A percentile compares a stretch with the other conserved stretches of the same genome.
These are phyloP conservation scores for Pseudogymnoascus sp. DNA, from an alignment of 2,329 filamentous ascomycete genomes.

Conservation along the genomic window DNA sequence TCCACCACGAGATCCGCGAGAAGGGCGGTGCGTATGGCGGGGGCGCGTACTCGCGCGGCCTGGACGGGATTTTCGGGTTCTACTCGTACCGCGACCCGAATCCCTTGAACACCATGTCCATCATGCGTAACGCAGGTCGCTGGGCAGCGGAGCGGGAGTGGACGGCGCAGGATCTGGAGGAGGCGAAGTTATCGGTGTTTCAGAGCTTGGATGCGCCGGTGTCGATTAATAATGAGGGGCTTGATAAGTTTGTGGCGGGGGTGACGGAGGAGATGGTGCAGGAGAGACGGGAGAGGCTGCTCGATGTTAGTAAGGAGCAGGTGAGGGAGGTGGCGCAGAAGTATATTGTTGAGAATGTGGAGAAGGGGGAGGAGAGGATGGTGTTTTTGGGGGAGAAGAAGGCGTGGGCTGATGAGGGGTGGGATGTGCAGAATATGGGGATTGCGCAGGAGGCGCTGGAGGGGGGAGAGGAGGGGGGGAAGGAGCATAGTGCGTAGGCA, in stretches of 20 bases:
- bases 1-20: conserved; percentile 95
- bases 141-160: conserved; percentile 78
- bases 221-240: conserved; percentile 79
- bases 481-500: conserved; percentile 18
- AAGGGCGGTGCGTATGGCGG: conserved; percentile 96
- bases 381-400: conserved; percentile 78
- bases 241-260: conserved; percentile 75
- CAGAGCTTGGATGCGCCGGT: conserved; percentile 82
- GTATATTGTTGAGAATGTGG: conserved; percentile 63
- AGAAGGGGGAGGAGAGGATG: conserved; percentile 50
- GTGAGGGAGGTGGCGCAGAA: conserved; percentile 73
- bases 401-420: conserved; percentile 63
- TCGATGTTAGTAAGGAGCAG: conserved; percentile 76
- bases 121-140: conserved; percentile 72
- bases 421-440: conserved; percentile 67
- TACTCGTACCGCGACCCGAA: conserved; percentile 97
- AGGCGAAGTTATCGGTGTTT: conserved; percentile 93
- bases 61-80: conserved; percentile 84
- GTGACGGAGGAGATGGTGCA: conserved; percentile 87
- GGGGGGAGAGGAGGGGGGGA: conserved; percentile 24
- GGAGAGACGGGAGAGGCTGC: conserved; percentile 67
- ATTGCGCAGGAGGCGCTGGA: conserved; percentile 42
- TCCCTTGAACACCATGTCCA: conserved; percentile 74
- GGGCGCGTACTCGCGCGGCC: conserved; percentile 69
- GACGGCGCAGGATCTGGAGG: conserved; percentile 79